These are phyloP conservation scores for Mycena rebaudengoi DNA, from an alignment of 768 basidiomycete species.

Conservation along the genomic window DNA sequence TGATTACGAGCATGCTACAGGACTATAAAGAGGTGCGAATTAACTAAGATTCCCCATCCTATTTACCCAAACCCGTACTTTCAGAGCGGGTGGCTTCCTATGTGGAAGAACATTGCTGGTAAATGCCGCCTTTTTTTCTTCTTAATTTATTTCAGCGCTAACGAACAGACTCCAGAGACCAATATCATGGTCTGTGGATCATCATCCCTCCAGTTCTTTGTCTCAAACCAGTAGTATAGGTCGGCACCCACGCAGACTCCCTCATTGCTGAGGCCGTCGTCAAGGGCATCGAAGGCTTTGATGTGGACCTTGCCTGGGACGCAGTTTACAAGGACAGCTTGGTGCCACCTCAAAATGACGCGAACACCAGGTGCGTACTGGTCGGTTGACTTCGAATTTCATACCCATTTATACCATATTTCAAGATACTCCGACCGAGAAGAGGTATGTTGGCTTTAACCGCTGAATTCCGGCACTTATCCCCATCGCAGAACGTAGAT, in stretches of 20 bases:
- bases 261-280: slow-evolving; percentile 76
- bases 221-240: slow-evolving; percentile 43
- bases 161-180: slow-evolving; percentile 55
- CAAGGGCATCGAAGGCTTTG: slow-evolving; percentile 72
- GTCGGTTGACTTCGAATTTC: background rate
- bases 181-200: slow-evolving; percentile 74
- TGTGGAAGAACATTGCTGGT: slow-evolving; percentile 91
- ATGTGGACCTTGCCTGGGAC: slow-evolving; percentile 71
- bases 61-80: slow-evolving; percentile 18
- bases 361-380: slow-evolving; percentile 53
- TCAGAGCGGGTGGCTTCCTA: slow-evolving; percentile 83
- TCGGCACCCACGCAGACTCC: slow-evolving; percentile 83
- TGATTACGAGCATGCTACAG: slow-evolving; percentile 83
- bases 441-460: slow-evolving; percentile 52
- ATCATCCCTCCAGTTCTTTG: background rate
- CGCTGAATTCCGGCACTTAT: background rate
- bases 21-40: slow-evolving; percentile 70
- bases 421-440: slow-evolving; percentile 74
- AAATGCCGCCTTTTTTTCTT: slow-evolving; percentile 14
- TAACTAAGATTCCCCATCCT: background rate
- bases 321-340: slow-evolving; percentile 81
- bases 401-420: slow-evolving; percentile 11
- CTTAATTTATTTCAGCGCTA: background rate
- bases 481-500: slow-evolving; percentile 76
- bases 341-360: slow-evolving; percentile 66